Percentiles rank a stretch among this genome's conserved stretches.
These are phyloP conservation scores for Xylaria castorea DNA, from an alignment of 495 filamentous ascomycete species.

Conservation along the genomic window DNA sequence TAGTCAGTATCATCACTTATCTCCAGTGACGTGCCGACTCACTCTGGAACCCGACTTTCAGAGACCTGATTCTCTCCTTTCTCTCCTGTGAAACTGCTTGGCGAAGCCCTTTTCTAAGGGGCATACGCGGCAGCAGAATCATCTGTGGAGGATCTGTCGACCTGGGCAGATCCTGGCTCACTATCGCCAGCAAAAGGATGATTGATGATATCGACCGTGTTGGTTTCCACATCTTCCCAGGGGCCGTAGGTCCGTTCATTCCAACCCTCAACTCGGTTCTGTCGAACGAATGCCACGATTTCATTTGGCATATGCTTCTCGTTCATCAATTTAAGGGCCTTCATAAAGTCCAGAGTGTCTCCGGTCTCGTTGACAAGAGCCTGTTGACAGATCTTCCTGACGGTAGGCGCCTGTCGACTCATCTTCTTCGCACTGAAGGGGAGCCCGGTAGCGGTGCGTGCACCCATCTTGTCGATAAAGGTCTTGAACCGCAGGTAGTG, in stretches of 20 bases:
- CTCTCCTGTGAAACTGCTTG: not conserved
- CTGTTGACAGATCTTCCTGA: not conserved
- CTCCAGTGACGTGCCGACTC: not conserved
- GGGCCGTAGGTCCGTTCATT: not conserved
- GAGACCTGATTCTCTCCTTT: not conserved
- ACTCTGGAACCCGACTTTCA: not conserved
- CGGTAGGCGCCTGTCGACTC: not conserved
- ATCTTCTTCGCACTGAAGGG: not conserved
- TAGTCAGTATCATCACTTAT: not conserved
- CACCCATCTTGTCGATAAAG: not conserved
- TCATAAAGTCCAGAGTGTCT: too few species aligned
- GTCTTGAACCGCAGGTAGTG: not conserved
- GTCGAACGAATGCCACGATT: not conserved
- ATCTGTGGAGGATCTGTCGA: too few species aligned
- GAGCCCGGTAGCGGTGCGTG: too few species aligned
- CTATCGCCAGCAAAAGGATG: not conserved
- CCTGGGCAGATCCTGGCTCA: not conserved
- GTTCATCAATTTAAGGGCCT: not conserved
- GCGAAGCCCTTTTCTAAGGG: slow-evolving; percentile 19
- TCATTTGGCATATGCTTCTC: not conserved
- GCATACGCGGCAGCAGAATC: not conserved
- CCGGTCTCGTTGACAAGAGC: not conserved
- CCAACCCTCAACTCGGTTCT: not conserved
- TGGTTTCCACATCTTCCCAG: not conserved
- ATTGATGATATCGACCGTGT: not conserved